Conservation (phyloP, 2,329 filamentous ascomycete species). For the Calonectria pseudoreteaudii region DNA sequence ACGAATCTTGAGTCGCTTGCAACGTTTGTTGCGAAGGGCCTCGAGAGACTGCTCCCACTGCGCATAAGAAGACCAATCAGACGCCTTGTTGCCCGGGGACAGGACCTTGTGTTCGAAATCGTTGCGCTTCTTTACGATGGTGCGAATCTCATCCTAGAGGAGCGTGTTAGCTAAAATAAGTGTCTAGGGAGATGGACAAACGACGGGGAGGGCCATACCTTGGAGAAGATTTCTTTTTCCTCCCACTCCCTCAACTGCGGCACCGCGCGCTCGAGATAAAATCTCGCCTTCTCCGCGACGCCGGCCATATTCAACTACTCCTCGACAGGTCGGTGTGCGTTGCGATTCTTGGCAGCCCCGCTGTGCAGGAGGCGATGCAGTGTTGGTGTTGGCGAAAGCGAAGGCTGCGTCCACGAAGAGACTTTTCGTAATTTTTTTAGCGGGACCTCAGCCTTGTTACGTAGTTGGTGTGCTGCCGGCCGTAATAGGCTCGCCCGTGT, state of each 20-base stretch:
- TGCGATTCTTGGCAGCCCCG: not conserved
- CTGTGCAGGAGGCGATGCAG: not conserved
- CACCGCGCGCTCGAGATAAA: slow-evolving; percentile 91
- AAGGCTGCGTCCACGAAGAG: not conserved
- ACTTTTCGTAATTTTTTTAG: slow-evolving; percentile 30
- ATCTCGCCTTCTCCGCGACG: slow-evolving; percentile 93
- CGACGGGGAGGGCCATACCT: slow-evolving; percentile 60
- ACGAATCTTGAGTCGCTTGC: slow-evolving; percentile 82
- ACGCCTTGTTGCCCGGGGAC: slow-evolving; percentile 78
- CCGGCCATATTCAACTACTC: slow-evolving; percentile 71
- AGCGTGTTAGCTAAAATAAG: slow-evolving; percentile 20
- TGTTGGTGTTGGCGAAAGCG: not conserved
- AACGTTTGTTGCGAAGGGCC: slow-evolving; percentile 82
- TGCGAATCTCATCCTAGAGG: slow-evolving; percentile 84
- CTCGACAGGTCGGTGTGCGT: not conserved
- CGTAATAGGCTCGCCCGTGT: slow-evolving; percentile 1
- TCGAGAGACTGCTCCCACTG: slow-evolving; percentile 79
- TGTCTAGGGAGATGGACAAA: not conserved
- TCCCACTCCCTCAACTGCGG: slow-evolving; percentile 94
- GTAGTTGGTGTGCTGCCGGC: not conserved
- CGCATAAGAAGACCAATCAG: slow-evolving; percentile 88
- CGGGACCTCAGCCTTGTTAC: slow-evolving; percentile 33
- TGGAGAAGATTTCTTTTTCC: slow-evolving; percentile 89
- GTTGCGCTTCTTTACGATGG: slow-evolving; percentile 89
- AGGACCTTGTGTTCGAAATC: slow-evolving; percentile 94